These are phyloP conservation scores for Neonectria faginata DNA, from an alignment of 2,329 filamentous ascomycete species.

Conservation along the genomic window DNA sequence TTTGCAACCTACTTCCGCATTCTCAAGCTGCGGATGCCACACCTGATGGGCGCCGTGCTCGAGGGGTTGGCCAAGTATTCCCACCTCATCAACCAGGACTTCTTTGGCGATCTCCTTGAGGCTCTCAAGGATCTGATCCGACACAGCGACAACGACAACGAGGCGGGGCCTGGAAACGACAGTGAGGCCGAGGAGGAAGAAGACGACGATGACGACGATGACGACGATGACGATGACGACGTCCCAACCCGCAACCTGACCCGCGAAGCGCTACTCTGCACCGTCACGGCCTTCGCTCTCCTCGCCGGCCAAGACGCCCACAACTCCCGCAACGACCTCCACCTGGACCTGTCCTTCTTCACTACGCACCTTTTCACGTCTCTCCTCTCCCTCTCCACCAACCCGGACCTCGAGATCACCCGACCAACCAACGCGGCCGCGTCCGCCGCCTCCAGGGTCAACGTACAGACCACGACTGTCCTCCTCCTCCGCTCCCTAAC, in stretches of 20 bases:
- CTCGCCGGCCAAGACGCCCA: constrained; percentile 93
- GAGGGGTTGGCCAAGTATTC: constrained; percentile 95
- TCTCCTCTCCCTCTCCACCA: constrained; percentile 80
- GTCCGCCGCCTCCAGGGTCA: constrained; percentile 74
- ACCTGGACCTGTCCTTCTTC: constrained; percentile 95
- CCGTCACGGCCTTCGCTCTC: constrained; percentile 95
- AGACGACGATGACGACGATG: constrained; percentile 58
- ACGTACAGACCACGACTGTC: constrained; percentile 94
- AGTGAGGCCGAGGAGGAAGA: constrained; percentile 59
- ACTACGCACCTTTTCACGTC: constrained; percentile 92
- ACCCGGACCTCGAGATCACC: constrained; percentile 87
- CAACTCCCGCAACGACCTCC: constrained; percentile 82
- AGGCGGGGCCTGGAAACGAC: constrained; percentile 53
- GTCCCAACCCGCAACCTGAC: constrained; percentile 75
- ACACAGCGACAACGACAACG: constrained; percentile 72
- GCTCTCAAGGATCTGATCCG: constrained; percentile 92
- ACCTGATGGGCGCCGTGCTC: constrained; percentile 95
- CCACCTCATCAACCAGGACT: constrained; percentile 98
- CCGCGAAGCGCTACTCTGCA: constrained; percentile 91
- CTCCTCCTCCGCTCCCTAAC: constrained; percentile 89
- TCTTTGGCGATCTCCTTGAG: constrained; percentile 96
- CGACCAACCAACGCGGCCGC: constrained; percentile 53
- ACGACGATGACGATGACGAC: constrained; percentile 59
- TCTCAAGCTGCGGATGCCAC: constrained; percentile 82
- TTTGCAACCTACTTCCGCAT: constrained; percentile 97